Base-by-base conservation (phyloP, 495 filamentous ascomycete species). In the Bryoglossum gracile region DNA sequence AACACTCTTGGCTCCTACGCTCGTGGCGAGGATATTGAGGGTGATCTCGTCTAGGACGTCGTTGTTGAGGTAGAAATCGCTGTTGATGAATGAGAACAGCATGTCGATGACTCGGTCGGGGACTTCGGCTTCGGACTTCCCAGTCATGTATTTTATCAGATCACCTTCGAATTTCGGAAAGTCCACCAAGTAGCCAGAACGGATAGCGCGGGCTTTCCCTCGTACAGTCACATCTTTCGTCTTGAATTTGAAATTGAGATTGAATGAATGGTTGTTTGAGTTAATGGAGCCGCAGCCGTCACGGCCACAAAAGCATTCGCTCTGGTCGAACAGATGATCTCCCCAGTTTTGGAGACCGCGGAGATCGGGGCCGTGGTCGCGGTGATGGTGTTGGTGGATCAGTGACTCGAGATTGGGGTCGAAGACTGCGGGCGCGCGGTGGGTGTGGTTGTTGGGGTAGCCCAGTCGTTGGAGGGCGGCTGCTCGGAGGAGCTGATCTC, bases 11-110 rank as follows among this genome's bases (percentile, higher is more conserved):
- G 35, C 23, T 3, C 49, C 45, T 0, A 55, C 43, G 23, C 42
- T 56, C 10, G 39, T 33, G 8, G 52, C 48, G 6, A 59, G 44
- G 9, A 56, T 53, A 18, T 53, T 41, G 17, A 59, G 25, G 0
- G 37, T 52, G 8, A 56, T 53, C 17, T 56, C 47, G 26, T 59
- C 53, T 5, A 56, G 9, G 3, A 48, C 4, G n/a, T 10, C 17
- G 1, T 24, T 32, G 11, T 43, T 24, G 1, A 17, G 2, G 16
- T 51, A 53, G 8, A 3, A 3, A 13, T 59, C 52, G 4, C 25
- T 14, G 22, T 59, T 59, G 40, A 59, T 59, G 48, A 24, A 59
- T 14, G 40, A 35, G 14, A 59, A 32, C 21, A 59, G 34, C 49
- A 59, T 34, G 21, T 51, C 14, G 2, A 59, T 21, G 17, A 59